Conservation (phyloP, 768 basidiomycete species). For the Megacollybia marginata region DNA sequence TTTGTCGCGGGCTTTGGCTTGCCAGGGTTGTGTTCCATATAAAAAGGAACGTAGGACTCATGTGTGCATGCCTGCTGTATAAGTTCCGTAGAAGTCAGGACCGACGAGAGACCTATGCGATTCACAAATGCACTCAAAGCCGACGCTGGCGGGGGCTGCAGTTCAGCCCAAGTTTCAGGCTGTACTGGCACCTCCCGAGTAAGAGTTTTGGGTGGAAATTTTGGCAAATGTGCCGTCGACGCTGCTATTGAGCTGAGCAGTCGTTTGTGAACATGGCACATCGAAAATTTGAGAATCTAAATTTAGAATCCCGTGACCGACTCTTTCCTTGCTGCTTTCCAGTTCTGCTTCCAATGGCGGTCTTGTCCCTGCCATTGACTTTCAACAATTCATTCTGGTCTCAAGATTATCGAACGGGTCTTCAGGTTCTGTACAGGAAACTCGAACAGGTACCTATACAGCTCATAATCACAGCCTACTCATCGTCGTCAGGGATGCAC, state of each 20-base stretch:
- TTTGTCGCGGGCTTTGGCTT: constrained; percentile 57
- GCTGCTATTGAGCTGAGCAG: constrained; percentile 38
- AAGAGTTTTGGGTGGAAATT: neutral
- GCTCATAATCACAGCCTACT: constrained; percentile 8
- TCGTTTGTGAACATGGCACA: constrained; percentile 58
- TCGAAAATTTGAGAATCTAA: constrained; percentile 16
- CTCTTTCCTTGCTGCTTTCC: neutral
- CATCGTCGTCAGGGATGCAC: constrained; percentile 50
- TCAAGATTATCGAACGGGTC: constrained; percentile 78
- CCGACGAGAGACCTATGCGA: constrained; percentile 60
- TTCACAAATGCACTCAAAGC: constrained; percentile 72
- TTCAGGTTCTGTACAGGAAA: constrained; percentile 70
- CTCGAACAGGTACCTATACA: constrained; percentile 58
- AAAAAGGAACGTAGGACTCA: constrained; percentile 53
- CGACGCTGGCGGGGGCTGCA: constrained; percentile 66
- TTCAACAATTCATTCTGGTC: constrained; percentile 96
- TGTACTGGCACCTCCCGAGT: constrained; percentile 9
- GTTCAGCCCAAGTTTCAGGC: constrained; percentile 58
- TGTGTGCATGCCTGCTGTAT: constrained; percentile 78
- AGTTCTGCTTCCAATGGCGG: no score
- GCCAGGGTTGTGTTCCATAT: constrained; percentile 49
- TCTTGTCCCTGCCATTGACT: constrained; percentile 79
- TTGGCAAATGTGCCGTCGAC: constrained; percentile 11
- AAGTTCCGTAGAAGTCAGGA: constrained; percentile 44
- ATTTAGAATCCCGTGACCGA: neutral